Conservation (phyloP, 1,284 basidiomycete species). For the Marasmius oreades region DNA sequence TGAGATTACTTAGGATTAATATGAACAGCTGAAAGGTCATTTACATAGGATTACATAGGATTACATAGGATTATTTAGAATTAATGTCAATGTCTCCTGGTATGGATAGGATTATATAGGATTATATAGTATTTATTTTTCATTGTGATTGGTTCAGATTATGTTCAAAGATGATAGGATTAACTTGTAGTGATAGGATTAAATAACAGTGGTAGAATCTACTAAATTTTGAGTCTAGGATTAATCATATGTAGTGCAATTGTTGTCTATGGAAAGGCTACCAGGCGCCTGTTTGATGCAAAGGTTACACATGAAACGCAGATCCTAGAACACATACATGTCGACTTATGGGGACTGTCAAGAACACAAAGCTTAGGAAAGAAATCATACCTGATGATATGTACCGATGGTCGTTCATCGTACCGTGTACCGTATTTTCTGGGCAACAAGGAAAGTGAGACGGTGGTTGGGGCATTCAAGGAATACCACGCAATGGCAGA, state of each 20-base stretch:
- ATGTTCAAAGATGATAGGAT: too few species aligned
- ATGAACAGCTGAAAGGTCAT: neutral
- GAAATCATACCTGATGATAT: slow-evolving; percentile 22
- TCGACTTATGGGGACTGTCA: slow-evolving; percentile 17
- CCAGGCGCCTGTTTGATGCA: slow-evolving; percentile 16
- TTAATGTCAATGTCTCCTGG: neutral
- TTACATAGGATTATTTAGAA: neutral
- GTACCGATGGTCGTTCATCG: slow-evolving; percentile 11
- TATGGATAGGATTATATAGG: neutral
- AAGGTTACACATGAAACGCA: slow-evolving; percentile 12
- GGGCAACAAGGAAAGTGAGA: slow-evolving; percentile 9
- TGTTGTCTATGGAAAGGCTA: slow-evolving; percentile 21
- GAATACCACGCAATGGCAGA: slow-evolving; percentile 16
- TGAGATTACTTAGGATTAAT: too few species aligned
- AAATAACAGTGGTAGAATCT: too few species aligned
- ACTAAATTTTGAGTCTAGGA: too few species aligned
- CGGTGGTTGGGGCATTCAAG: slow-evolving; percentile 6
- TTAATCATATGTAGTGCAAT: too few species aligned
- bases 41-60: neutral
- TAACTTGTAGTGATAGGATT: too few species aligned
- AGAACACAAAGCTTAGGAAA: neutral
- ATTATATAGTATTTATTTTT: neutral
- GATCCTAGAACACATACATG: slow-evolving; percentile 11
- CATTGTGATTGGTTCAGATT: too few species aligned
- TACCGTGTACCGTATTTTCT: slow-evolving; percentile 13